Evolutionary conservation across 305 asterid species (phyloP), one percentile per base, ranked within the genome.

Genomic region (Fraxinus greggii): DNA sequence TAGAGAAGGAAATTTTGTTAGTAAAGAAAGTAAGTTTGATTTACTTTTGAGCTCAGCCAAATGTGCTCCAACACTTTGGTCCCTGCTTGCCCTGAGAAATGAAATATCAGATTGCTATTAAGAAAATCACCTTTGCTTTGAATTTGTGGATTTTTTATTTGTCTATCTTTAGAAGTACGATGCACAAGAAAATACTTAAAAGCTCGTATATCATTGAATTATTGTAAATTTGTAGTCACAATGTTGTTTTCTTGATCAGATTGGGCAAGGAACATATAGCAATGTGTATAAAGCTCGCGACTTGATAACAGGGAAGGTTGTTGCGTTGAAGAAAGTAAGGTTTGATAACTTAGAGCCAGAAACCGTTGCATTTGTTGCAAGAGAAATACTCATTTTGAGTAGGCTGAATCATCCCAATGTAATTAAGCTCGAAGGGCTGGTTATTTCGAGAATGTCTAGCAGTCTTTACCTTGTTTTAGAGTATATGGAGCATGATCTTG

Each of bases 401-500:
- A 93, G 81, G 87, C 88, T 96, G 82, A 84, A 96, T 83, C 99
- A 96, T 86, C 98, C 98, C 56, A 96, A 95, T 89, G 92, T 95
- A 69, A 94, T 95, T 33, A 95, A 92, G 90, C 99, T 95, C 73
- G 92, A 95, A 88, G 99, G 99, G 17, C 83, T 95, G 78, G 99
- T 91, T 31, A 94, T 97, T 79, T 95, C 99, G 8, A 88, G 99
- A 85, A 92, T 95, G 97, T 94, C 97, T 0, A 90, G 91, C 80
- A 94, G 98, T 83, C 93, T 95, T 75, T 95, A 95, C 89, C 94
- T 95, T 31, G 91, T 95, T 67, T 90, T 95, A 4, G 98, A 95
- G 88, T 95, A 95, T 79, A 95, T 95, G 99, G 98, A 95, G 81
- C 99, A 95, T 80, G 99, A 95, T 88, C 97, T 95, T 81, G 92